A percentile compares a stretch with the other conserved stretches of the same genome.
Conservation (phyloP, 208 protist species). For the Wallacemonas rigidus region DNA sequence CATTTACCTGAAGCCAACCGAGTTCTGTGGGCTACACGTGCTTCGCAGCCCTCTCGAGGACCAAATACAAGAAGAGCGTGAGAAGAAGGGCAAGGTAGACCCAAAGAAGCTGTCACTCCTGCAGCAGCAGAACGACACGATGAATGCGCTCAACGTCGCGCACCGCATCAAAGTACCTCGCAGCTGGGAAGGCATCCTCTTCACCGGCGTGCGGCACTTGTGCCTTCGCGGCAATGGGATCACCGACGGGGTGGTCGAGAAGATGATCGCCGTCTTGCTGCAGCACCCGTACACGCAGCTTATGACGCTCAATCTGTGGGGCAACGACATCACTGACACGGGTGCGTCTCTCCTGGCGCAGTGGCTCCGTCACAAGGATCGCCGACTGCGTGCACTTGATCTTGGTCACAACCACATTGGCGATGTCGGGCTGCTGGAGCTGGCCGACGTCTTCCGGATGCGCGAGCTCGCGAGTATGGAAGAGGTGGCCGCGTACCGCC, state of each 20-base stretch:
- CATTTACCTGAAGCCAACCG: conserved; percentile 66
- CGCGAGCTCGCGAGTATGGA: conserved; percentile 55
- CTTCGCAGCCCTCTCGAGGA: conserved; percentile 59
- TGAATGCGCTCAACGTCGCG: conserved; percentile 61
- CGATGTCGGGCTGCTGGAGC: conserved; percentile 62
- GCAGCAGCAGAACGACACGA: conserved; percentile 68
- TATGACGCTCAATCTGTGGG: conserved; percentile 85
- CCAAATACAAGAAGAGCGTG: conserved; percentile 74
- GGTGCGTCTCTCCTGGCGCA: conserved; percentile 60
- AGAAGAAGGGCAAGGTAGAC: conserved; percentile 86
- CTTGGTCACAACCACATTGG: conserved; percentile 82
- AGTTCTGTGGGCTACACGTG: conserved; percentile 69
- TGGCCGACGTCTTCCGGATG: conserved; percentile 75
- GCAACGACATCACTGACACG: conserved; percentile 77
- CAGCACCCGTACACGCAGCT: conserved; percentile 66
- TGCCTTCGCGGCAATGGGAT: conserved; percentile 88
- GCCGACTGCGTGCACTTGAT: conserved; percentile 72
- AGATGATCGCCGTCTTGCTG: conserved; percentile 53
- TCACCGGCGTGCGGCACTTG: conserved; percentile 71
- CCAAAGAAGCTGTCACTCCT: conserved; percentile 73
- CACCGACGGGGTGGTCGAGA: conserved; percentile 43
- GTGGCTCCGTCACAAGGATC: conserved; percentile 54
- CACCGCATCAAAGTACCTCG: conserved; percentile 64
- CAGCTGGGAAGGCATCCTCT: conserved; percentile 75
- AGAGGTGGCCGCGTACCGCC: conserved; percentile 46